Evolutionary conservation across 2,329 filamentous ascomycete species (phyloP).

Genomic region (Onygena corvina): DNA sequence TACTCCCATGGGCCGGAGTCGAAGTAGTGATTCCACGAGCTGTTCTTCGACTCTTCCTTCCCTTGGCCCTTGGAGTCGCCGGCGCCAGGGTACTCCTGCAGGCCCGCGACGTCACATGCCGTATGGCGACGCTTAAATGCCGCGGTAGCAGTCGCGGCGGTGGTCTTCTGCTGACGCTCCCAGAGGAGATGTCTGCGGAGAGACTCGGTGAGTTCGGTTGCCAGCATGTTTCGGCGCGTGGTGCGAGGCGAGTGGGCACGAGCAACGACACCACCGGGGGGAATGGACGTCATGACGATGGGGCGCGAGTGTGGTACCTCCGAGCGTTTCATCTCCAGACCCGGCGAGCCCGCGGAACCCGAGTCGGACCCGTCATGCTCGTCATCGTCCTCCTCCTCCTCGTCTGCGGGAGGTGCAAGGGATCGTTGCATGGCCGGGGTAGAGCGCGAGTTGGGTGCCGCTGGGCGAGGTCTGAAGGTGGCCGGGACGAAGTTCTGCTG

Average conservation of each 20-base stretch:
- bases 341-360: neutral
- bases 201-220: constrained; percentile 85
- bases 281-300: constrained; percentile 61
- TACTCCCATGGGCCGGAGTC: constrained; percentile 73
- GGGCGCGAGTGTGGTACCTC: constrained; percentile 65
- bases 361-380: constrained; percentile 40
- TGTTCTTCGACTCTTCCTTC: constrained; percentile 50
- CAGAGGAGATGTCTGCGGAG: constrained; percentile 82
- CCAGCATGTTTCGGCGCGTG: constrained; percentile 87
- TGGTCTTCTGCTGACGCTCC: constrained; percentile 90
- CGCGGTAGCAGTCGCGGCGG: constrained; percentile 52
- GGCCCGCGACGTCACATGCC: constrained; percentile 77
- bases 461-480: neutral
- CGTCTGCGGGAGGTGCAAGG: constrained; percentile 48
- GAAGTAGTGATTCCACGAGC: constrained; percentile 77
- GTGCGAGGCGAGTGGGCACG: constrained; percentile 74
- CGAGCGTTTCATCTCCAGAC: constrained; percentile 47
- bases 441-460: constrained; percentile 25
- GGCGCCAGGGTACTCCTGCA: constrained; percentile 65
- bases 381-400: constrained; percentile 43
- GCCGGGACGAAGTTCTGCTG: constrained; percentile 57
- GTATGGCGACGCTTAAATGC: constrained; percentile 84
- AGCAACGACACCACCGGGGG: constrained; percentile 47
- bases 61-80: constrained; percentile 38
- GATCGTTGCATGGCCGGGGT: constrained; percentile 37